Evolutionary conservation across 345 rosid species (phyloP).

Genomic region (Salix viminalis): DNA sequence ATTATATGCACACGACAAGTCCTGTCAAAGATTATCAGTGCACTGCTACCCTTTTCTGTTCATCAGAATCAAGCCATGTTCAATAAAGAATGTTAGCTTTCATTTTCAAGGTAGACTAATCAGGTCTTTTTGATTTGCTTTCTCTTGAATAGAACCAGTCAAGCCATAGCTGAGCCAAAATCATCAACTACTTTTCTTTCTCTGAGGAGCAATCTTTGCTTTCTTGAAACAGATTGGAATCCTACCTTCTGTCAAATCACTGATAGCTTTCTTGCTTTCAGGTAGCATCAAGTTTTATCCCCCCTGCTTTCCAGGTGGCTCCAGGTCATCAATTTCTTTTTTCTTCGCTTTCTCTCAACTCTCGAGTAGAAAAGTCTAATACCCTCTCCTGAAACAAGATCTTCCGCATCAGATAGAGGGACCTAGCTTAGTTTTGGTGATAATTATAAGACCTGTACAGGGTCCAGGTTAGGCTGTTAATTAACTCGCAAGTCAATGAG

Average conservation of each 20-base stretch:
- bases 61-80: neutral
- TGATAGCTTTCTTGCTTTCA: neutral
- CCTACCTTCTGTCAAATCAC: neutral
- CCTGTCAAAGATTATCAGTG: neutral
- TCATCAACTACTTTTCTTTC: neutral
- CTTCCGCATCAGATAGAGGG: neutral
- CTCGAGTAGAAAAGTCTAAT: neutral
- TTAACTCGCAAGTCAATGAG: too few relatives aligned
- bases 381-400: neutral
- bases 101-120: neutral
- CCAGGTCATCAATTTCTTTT: neutral
- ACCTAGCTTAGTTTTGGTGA: neutral
- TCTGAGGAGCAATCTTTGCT: neutral
- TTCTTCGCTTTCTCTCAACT: neutral
- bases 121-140: neutral
- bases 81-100: neutral
- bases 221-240: neutral
- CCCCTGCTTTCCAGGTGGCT: neutral
- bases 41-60: neutral
- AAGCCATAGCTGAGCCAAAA: neutral
- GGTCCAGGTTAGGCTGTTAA: too few relatives aligned
- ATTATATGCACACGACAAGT: neutral
- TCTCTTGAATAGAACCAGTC: neutral
- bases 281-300: neutral
- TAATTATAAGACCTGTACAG: too few relatives aligned